Conservation (phyloP, 345 rosid species). For the Euphorbia tirucalli region DNA sequence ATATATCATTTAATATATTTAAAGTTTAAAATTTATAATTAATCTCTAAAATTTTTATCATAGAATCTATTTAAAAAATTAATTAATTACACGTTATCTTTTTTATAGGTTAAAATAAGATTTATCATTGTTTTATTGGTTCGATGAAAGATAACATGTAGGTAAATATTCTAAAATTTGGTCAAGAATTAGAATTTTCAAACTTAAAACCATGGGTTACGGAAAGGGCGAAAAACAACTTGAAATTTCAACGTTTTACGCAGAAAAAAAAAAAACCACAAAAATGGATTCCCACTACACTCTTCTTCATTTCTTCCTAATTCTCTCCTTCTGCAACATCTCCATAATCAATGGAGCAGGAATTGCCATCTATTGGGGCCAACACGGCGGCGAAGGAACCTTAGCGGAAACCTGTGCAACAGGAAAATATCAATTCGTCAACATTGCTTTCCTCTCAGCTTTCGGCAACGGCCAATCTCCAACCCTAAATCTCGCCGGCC, state of each 20-base stretch:
- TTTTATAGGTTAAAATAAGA: no score
- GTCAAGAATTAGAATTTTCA: conserved; percentile 3
- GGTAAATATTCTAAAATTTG: no score
- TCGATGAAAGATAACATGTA: no score
- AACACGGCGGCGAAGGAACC: conserved; percentile 15
- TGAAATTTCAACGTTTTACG: no score
- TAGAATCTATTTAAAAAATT: no score
- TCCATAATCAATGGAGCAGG: conserved; percentile 1
- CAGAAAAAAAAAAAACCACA: not conserved
- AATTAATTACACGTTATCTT: no score
- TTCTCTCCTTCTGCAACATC: no score
- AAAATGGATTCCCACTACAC: conserved; percentile 2
- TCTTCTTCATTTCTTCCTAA: not conserved
- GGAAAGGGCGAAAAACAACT: no score
- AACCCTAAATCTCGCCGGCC: conserved; percentile 15
- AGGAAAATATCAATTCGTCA: conserved; percentile 15
- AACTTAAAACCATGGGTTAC: not conserved
- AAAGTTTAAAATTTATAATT: no score
- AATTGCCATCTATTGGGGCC: conserved; percentile 22
- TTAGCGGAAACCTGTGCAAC: conserved; percentile 16
- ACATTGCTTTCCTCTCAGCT: conserved; percentile 11
- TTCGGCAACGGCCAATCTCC: conserved; percentile 22
- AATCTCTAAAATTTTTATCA: no score
- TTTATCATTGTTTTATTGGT: no score
- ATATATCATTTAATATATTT: no score